Evolutionary conservation across 495 filamentous ascomycete genomes (phyloP).

Genomic region (Xylaria acuta): DNA sequence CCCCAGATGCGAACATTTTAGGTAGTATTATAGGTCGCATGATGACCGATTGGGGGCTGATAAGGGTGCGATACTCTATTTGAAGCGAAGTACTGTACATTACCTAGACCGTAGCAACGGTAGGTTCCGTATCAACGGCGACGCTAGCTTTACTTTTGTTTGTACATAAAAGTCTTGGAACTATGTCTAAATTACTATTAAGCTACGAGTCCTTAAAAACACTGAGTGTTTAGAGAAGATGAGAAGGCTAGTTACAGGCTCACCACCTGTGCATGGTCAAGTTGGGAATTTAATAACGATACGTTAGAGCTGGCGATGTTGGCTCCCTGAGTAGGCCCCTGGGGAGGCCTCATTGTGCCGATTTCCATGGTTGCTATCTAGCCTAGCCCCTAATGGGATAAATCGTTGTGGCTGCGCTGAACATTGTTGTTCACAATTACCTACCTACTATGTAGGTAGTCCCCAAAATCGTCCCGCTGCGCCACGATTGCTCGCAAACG

Average conservation of each 20-base stretch:
- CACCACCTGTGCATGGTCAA: neutral
- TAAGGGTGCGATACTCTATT: neutral
- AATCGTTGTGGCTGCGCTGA: constrained; percentile 6
- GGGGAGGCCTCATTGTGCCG: constrained; percentile 15
- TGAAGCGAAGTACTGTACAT: neutral
- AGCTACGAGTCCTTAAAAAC: no score
- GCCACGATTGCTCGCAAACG: constrained; percentile 10
- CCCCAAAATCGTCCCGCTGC: neutral
- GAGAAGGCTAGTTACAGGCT: neutral
- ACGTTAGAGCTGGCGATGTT: neutral
- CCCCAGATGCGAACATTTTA: neutral
- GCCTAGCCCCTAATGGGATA: neutral
- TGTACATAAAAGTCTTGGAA: no score
- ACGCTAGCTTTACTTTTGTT: no score
- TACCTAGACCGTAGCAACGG: no score
- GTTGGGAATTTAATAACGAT: neutral
- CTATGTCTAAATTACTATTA: no score
- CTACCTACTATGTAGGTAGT: neutral
- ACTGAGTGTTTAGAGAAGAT: neutral
- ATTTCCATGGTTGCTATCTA: neutral
- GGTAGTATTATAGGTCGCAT: neutral
- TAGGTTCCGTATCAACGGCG: no score
- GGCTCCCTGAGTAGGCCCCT: neutral
- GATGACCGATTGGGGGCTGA: neutral
- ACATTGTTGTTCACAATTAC: neutral